Percentiles rank a stretch among this genome's conserved stretches.
phyloP scores from a whole-genome alignment of 2,329 filamentous ascomycete species.

The Penicillium sp. region DNA sequence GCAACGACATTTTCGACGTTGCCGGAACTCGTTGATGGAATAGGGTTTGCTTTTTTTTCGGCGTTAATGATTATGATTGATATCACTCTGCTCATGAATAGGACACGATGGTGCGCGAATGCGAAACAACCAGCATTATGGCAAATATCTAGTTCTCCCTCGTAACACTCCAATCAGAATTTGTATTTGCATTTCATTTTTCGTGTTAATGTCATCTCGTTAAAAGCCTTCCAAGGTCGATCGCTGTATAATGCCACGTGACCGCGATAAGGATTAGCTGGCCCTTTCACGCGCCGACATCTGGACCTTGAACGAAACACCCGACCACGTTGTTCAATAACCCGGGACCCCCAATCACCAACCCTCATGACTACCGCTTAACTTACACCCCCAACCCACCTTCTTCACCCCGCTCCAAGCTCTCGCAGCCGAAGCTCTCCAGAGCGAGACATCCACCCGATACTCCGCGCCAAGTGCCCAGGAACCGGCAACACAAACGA shows the following conservation, averaged over 20 bases:
- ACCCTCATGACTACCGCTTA: conserved; percentile 10
- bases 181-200: neutral
- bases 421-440: neutral
- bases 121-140: neutral
- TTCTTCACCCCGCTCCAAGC: neutral
- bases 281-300: conserved; percentile 12
- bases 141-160: too few species aligned
- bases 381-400: neutral
- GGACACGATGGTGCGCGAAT: neutral
- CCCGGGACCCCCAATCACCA: neutral
- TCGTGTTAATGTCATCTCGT: too few species aligned
- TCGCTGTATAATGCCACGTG: conserved; percentile 14
- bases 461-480: neutral
- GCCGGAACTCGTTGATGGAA: conserved; percentile 8
- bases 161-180: neutral
- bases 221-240: neutral
- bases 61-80: conserved; percentile 1
- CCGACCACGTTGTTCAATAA: neutral
- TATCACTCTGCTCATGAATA: neutral
- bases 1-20: conserved; percentile 74
- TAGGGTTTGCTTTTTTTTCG: neutral
- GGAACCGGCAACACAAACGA: conserved; percentile 1
- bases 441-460: conserved; percentile 1
- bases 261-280: conserved; percentile 21
- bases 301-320: neutral